Evolutionary conservation across 2,329 filamentous ascomycete species (phyloP), one percentile per base, ranked within the genome.

Genomic region (Fusarium poae): DNA sequence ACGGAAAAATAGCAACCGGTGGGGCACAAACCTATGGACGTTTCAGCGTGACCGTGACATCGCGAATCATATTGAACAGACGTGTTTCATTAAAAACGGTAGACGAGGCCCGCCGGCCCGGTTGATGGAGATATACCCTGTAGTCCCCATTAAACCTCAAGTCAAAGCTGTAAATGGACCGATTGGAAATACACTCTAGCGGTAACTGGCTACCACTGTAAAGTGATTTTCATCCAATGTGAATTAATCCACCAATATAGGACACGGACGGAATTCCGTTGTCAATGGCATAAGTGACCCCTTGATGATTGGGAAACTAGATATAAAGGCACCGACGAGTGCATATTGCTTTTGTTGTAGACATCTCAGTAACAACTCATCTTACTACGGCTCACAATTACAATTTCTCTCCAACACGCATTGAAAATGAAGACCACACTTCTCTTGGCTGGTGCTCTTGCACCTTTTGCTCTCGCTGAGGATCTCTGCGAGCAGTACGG

Each of bases 401-500:
- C 20, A 11, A 44, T 10, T n/a, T 3, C 20, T 34, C 29, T 23
- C 9, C 3, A 42, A 20, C 7, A 43, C 3, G 15, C 6, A 12
- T 1, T 18, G 21, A 61, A 15, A 5, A 62, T 62, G 56, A 62
- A 61, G 58, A 20, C 25, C 15, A 53, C 56, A 37, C 37, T 61
- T 44, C 20, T 61, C n/a, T 52, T 61, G 15, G 37, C 57, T 9
- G 55, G 57, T 15, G 43, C 49, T 21, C 35, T 61, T 16, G 57
- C 55, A 34, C 57, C 57, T 4, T 6, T 61, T 6, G 37, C 57
- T 2, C 12, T 61, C 1, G 57, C 57, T 0, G 23, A 61, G 8
- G 30, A 30, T 15, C 57, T 61, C 3, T 61, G 55, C 30, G 55
- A 61, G 35, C 57, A 51, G 12, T 61, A 61, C 25, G 40, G 55